Evolutionary conservation across 1,284 basidiomycete genomes (phyloP), one percentile per base, ranked within the genome.

Genomic region (Leccinum fuscescens): DNA sequence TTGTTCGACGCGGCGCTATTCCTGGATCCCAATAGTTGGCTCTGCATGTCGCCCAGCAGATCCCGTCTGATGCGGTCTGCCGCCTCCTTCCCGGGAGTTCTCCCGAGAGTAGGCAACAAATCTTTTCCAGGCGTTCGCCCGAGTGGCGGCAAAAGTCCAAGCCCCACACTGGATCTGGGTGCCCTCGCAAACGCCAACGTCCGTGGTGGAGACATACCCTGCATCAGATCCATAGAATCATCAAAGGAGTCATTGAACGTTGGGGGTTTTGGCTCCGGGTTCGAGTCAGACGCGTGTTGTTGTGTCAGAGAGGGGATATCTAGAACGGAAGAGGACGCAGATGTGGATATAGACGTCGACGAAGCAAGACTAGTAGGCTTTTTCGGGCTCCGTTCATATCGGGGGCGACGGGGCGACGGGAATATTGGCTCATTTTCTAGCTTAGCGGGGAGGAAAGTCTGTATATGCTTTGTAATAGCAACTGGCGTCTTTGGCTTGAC

Each of bases 101-200:
- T 82, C 3, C 83, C 83, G 12, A 93, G 79, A 54, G 79, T 84
- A 2, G 79, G 79, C 3, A 85, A 69, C 12, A 78, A 67, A 57
- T 84, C 83, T 66, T 82, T 85, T 39, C 76, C 79, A 17, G 89
- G 85, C 12, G 83, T 86, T 58, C 79, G 82, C 7, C 84, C 83
- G 20, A 93, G 79, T 52, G 80, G 84, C 3, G 75, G 78, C 14
- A 85, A 73, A 17, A 81, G 74, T 27, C 79, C 80, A 1, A 80
- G 77, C 64, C 82, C 82, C 7, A 79, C 76, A 11, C 79, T 78
- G 0, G 82, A 82, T 57, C 84, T 81, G 8, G 85, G 81, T 0
- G 89, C 88, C n/a, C 88, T 83, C 2, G 86, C 86, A 61, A 93
- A 94, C 29, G 88, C 90, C 84, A 95, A 87, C 59, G 90, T 89